Evolutionary conservation across 2,329 filamentous ascomycete species (phyloP).

Genomic region (Fusarium musae): DNA sequence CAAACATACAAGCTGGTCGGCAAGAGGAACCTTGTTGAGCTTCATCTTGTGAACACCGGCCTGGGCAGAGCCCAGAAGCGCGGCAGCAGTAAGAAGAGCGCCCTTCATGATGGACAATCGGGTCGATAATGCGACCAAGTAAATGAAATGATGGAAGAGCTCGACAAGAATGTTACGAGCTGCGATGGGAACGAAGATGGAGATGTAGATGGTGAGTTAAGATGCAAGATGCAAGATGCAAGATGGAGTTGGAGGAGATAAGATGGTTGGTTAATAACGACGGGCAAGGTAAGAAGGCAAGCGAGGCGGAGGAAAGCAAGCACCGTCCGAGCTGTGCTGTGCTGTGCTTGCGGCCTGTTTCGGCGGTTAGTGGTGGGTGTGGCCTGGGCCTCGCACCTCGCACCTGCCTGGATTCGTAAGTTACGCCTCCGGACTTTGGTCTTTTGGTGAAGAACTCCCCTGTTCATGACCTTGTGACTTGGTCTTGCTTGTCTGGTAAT

Average conservation of each 20-base stretch:
- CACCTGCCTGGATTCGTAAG: conserved; percentile 40
- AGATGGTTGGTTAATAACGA: conserved; percentile 36
- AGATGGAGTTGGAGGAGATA: conserved; percentile 41
- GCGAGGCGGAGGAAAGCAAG: conserved; percentile 37
- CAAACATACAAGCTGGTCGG: conserved; percentile 85
- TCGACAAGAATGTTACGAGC: conserved; percentile 20
- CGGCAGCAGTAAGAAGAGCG: conserved; percentile 79
- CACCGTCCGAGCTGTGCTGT: conserved; percentile 23
- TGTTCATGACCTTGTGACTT: conserved; percentile 43
- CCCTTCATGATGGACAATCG: conserved; percentile 79
- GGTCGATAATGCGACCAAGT: conserved; percentile 24
- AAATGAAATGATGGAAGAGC: background rate
- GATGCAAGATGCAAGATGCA: conserved; percentile 31
- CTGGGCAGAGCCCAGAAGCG: conserved; percentile 83
- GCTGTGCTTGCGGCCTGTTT: conserved; percentile 43
- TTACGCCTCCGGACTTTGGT: conserved; percentile 29
- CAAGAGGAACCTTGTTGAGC: conserved; percentile 94
- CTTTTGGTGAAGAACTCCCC: conserved; percentile 21
- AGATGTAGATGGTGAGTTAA: conserved; percentile 15
- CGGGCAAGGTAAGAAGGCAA: conserved; percentile 1
- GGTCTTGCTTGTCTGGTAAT: conserved; percentile 32
- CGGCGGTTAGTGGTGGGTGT: conserved; percentile 22
- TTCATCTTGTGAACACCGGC: conserved; percentile 95
- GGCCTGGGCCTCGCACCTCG: conserved; percentile 24
- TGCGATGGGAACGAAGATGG: conserved; percentile 16